Conservation (phyloP, 352 stramenopile species). For the Phytophthora capsici region DNA sequence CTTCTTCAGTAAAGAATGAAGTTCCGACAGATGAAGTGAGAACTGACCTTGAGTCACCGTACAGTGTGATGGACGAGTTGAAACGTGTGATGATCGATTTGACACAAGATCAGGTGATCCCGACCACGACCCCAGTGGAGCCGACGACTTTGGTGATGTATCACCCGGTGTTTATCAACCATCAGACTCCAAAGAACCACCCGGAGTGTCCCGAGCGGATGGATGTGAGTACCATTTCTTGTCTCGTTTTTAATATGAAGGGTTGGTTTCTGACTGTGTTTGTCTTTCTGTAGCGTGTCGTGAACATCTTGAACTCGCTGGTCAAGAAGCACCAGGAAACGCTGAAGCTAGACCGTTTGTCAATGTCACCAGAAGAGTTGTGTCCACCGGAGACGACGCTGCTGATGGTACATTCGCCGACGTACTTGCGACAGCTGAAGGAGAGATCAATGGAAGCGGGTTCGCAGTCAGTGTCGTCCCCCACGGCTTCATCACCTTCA, state of each 20-base stretch:
- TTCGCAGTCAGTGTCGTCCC: constrained; percentile 42
- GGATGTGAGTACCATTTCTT: constrained; percentile 53
- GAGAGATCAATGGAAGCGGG: constrained; percentile 65
- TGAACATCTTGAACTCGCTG: constrained; percentile 70
- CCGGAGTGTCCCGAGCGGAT: constrained; percentile 84
- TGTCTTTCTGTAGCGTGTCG: constrained; percentile 55
- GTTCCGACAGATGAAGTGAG: constrained; percentile 27
- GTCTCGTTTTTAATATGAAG: neutral
- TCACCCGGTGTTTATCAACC: constrained; percentile 84
- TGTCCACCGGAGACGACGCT: constrained; percentile 79
- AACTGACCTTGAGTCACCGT: constrained; percentile 8
- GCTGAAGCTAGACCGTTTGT: constrained; percentile 74
- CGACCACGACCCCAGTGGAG: constrained; percentile 22
- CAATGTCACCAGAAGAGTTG: constrained; percentile 71
- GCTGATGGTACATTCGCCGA: constrained; percentile 84
- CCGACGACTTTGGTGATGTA: constrained; percentile 82
- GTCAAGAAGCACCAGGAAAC: constrained; percentile 70
- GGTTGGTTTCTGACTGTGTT: constrained; percentile 16
- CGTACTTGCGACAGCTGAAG: constrained; percentile 80
- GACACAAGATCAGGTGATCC: constrained; percentile 60
- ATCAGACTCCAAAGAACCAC: constrained; percentile 85
- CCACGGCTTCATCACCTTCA: constrained; percentile 41
- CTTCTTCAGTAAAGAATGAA: constrained; percentile 44
- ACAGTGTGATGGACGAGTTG: constrained; percentile 71
- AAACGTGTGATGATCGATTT: constrained; percentile 83